phyloP scores from a whole-genome alignment of 306 rosid species.

The Gastrolobium villosum region DNA sequence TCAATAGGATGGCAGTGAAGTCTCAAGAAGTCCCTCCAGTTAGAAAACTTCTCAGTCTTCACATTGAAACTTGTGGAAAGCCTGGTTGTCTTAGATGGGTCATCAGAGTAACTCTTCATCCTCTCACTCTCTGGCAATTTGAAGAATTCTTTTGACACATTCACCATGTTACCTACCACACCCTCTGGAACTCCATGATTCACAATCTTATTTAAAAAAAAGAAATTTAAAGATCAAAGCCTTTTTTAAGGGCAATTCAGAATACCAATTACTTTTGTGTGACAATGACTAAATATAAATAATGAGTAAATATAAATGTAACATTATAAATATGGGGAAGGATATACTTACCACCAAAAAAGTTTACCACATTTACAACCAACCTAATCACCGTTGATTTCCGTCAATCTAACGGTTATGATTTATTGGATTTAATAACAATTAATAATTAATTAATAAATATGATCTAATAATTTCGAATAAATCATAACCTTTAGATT shows the following conservation, averaged over 20 bases:
- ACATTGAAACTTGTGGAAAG: conserved; percentile 90
- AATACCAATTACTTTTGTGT: too few relatives aligned
- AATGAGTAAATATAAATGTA: not conserved
- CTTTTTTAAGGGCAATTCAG: too few relatives aligned
- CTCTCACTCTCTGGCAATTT: conserved; percentile 66
- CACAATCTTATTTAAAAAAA: conserved; percentile 45
- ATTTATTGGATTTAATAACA: too few relatives aligned
- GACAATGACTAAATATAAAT: too few relatives aligned
- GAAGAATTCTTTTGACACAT: conserved; percentile 60
- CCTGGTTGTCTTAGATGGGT: conserved; percentile 73
- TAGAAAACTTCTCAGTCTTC: conserved; percentile 71
- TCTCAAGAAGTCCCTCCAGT: conserved; percentile 92
- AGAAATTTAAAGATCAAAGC: not conserved
- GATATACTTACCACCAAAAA: too few relatives aligned
- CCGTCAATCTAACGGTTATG: too few relatives aligned
- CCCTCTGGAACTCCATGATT: conserved; percentile 65
- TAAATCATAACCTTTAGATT: too few relatives aligned
- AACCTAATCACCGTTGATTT: too few relatives aligned
- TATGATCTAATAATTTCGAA: too few relatives aligned
- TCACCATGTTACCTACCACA: conserved; percentile 56
- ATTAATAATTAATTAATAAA: too few relatives aligned
- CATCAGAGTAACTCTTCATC: conserved; percentile 74
- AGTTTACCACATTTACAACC: too few relatives aligned
- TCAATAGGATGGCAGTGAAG: conserved; percentile 85
- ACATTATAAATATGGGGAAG: too few relatives aligned